Conservation (phyloP, 2,329 filamentous ascomycete species). For the Byssoonygena ceratinophila region DNA sequence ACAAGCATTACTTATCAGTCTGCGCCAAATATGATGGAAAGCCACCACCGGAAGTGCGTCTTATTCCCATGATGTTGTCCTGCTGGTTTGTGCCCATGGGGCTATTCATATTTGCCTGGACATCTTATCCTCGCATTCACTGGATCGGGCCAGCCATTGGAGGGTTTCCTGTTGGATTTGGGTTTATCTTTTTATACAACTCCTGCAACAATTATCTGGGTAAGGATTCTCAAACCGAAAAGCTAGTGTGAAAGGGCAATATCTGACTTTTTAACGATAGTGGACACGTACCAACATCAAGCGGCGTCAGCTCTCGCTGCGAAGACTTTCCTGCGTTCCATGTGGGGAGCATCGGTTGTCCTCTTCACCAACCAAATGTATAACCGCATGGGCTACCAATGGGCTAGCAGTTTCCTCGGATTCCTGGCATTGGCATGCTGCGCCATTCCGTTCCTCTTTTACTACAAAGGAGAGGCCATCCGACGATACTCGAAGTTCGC, state of each 20-base stretch:
- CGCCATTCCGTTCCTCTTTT: slow-evolving; percentile 73
- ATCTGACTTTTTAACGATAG: slow-evolving; percentile 21
- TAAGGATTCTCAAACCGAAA: slow-evolving; percentile 16
- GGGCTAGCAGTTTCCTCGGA: slow-evolving; percentile 61
- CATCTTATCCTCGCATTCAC: slow-evolving; percentile 52
- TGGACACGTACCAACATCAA: slow-evolving; percentile 59
- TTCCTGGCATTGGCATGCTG: slow-evolving; percentile 70
- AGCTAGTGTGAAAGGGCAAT: too few relatives aligned
- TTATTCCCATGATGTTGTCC: slow-evolving; percentile 72
- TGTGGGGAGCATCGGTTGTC: slow-evolving; percentile 69
- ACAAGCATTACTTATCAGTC: slow-evolving; percentile 65
- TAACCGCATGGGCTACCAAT: slow-evolving; percentile 58
- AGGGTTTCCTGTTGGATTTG: slow-evolving; percentile 63
- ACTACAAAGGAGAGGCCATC: slow-evolving; percentile 62
- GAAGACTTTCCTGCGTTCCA: slow-evolving; percentile 67
- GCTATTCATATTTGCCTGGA: slow-evolving; percentile 59
- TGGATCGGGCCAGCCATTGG: slow-evolving; percentile 65
- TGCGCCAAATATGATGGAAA: slow-evolving; percentile 54
- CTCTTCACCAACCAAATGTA: slow-evolving; percentile 81
- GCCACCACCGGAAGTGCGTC: slow-evolving; percentile 64
- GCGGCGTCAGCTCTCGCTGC: slow-evolving; percentile 71
- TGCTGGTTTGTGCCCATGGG: slow-evolving; percentile 63
- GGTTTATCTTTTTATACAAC: slow-evolving; percentile 77
- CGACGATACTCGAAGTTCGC: slow-evolving; percentile 61
- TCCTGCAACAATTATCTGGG: slow-evolving; percentile 61